phyloP scores from a whole-genome alignment of 371 early-diverging fungal species.

The Syncephalis fuscata region DNA sequence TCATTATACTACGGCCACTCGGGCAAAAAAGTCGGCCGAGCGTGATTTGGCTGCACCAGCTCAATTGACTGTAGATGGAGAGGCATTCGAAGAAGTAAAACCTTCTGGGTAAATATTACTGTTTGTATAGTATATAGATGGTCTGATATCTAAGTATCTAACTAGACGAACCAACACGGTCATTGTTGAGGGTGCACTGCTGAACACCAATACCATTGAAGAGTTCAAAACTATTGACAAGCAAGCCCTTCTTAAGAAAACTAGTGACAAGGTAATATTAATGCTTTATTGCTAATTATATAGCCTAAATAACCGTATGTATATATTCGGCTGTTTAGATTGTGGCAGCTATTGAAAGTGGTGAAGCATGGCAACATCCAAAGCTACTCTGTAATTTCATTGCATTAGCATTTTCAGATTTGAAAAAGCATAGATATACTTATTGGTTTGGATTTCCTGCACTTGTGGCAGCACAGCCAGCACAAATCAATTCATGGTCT shows the following conservation, averaged over 20 bases:
- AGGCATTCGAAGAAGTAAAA: slow-evolving; percentile 9
- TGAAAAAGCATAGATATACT: slow-evolving; percentile 83
- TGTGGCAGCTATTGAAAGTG: slow-evolving; percentile 43
- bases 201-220: slow-evolving; percentile 85
- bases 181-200: slow-evolving; percentile 32
- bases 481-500: not conserved
- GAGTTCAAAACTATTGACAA: slow-evolving; percentile 73
- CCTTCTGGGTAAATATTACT: not conserved
- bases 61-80: slow-evolving; percentile 18
- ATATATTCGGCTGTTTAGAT: slow-evolving; percentile 24
- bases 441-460: slow-evolving; percentile 92
- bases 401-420: slow-evolving; percentile 74
- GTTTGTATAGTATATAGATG: not conserved
- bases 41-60: slow-evolving; percentile 16
- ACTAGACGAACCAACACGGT: slow-evolving; percentile 26
- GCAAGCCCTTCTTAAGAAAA: slow-evolving; percentile 34
- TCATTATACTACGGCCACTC: slow-evolving; percentile 35
- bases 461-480: slow-evolving; percentile 16
- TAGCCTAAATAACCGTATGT: not conserved
- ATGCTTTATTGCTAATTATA: not conserved
- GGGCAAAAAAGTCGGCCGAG: slow-evolving; percentile 12
- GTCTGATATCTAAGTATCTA: not conserved
- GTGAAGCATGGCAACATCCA: slow-evolving; percentile 42
- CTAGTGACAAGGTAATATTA: slow-evolving; percentile 30
- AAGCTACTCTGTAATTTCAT: slow-evolving; percentile 42